Evolutionary conservation across 2,329 filamentous ascomycete genomes (phyloP).

Genomic region (Paecilomyces niveus): DNA sequence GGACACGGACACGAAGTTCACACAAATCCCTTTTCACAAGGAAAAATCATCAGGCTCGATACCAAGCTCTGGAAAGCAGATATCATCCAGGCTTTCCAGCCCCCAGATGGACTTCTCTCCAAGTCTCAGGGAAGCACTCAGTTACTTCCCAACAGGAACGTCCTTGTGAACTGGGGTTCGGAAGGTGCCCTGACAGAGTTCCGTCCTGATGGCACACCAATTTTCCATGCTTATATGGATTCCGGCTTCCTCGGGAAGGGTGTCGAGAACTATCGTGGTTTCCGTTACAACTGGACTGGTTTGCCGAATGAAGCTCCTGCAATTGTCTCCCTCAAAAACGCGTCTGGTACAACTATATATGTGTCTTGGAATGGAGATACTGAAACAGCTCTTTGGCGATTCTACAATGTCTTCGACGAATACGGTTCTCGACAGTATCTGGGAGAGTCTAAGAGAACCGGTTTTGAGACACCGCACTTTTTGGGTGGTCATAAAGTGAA

Average conservation of each 20-base stretch:
- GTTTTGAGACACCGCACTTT: constrained; percentile 24
- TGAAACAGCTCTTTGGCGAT: constrained; percentile 42
- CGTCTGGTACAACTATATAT: constrained; percentile 34
- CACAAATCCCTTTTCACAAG: constrained; percentile 36
- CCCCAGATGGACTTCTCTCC: constrained; percentile 43
- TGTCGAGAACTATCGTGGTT: constrained; percentile 34
- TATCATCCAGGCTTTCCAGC: constrained; percentile 41
- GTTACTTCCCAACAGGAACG: constrained; percentile 46
- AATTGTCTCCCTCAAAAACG: constrained; percentile 28
- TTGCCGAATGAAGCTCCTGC: constrained; percentile 28
- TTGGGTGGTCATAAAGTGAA: constrained; percentile 4
- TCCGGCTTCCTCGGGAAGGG: constrained; percentile 35
- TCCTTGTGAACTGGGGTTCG: constrained; percentile 52
- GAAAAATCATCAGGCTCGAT: constrained; percentile 41
- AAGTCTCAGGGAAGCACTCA: constrained; percentile 50
- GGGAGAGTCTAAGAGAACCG: constrained; percentile 17
- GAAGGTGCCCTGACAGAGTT: constrained; percentile 37
- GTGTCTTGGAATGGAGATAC: constrained; percentile 52
- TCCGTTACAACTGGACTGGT: constrained; percentile 34
- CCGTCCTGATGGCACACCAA: constrained; percentile 22
- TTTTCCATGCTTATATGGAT: constrained; percentile 35
- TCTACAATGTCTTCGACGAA: constrained; percentile 33
- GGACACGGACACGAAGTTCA: constrained; percentile 22
- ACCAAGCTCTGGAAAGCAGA: constrained; percentile 37
- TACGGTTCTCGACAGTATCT: constrained; percentile 18